Evolutionary conservation across 331 rosid species (phyloP).

Genomic region (Malus hybrid): DNA sequence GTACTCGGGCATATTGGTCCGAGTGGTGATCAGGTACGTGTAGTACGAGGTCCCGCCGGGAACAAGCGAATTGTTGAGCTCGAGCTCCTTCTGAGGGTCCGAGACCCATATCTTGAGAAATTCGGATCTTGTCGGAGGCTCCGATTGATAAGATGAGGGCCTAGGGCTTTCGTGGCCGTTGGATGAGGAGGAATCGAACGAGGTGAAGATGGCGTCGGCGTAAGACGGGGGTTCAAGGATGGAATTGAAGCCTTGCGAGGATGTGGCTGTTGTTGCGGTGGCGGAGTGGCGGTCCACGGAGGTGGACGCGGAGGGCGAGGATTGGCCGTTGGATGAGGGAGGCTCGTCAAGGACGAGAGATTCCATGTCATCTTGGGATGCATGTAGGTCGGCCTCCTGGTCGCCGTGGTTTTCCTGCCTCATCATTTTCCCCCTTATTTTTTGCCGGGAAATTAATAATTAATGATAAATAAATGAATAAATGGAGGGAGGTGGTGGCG

Average conservation of each 20-base stretch:
- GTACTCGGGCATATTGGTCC: conserved; percentile 24
- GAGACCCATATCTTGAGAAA: conserved; percentile 27
- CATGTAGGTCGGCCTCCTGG: conserved; percentile 9
- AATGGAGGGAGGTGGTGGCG: neutral
- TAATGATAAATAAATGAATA: neutral
- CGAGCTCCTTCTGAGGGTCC: conserved; percentile 34
- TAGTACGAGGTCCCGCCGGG: conserved; percentile 28
- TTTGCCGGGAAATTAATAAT: neutral
- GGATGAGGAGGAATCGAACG: conserved; percentile 34
- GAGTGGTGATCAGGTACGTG: conserved; percentile 37
- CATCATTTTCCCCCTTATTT: conserved; percentile 17
- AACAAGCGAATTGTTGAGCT: conserved; percentile 25
- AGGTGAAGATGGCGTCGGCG: conserved; percentile 34
- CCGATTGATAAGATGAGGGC: conserved; percentile 10
- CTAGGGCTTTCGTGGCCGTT: conserved; percentile 19
- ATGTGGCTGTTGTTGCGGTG: neutral
- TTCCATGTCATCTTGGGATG: conserved; percentile 37
- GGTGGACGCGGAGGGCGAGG: conserved; percentile 6
- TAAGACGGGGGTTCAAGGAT: conserved; percentile 37
- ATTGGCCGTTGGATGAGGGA: conserved; percentile 19
- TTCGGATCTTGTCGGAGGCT: conserved; percentile 12
- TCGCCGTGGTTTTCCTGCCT: conserved; percentile 18
- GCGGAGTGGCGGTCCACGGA: conserved; percentile 16
- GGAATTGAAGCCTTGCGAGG: conserved; percentile 15
- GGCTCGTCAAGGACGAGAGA: conserved; percentile 27